phyloP scores from a whole-genome alignment of 257 asterid species.

The Solanum arcanum region DNA sequence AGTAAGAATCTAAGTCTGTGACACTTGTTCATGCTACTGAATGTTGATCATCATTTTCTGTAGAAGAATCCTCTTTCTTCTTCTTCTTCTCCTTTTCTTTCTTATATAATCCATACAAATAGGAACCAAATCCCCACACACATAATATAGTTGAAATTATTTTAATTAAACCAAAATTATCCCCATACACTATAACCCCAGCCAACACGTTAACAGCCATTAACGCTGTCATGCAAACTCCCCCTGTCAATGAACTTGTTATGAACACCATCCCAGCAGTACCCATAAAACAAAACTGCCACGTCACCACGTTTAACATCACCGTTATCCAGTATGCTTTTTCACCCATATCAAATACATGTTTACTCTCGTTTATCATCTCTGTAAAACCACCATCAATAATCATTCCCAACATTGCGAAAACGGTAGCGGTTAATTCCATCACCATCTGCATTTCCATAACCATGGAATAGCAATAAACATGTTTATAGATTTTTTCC shows the following conservation, averaged over 20 bases:
- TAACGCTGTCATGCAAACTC: conserved; percentile 70
- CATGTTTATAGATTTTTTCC: conserved; percentile 40
- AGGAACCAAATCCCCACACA: conserved; percentile 58
- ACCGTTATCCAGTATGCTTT: conserved; percentile 42
- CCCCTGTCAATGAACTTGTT: conserved; percentile 62
- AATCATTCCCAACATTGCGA: conserved; percentile 39
- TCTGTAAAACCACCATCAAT: conserved; percentile 28
- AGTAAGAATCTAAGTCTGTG: too few relatives aligned
- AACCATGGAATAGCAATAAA: conserved; percentile 60
- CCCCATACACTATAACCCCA: conserved; percentile 55
- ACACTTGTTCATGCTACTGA: conserved; percentile 1
- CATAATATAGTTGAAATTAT: conserved; percentile 47
- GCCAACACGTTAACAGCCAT: conserved; percentile 40
- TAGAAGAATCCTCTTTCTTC: background rate
- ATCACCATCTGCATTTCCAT: conserved; percentile 69
- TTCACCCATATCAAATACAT: conserved; percentile 36
- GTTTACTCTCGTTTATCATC: conserved; percentile 24
- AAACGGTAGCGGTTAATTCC: conserved; percentile 39
- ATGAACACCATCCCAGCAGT: conserved; percentile 74
- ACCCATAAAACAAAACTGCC: conserved; percentile 73
- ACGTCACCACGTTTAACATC: conserved; percentile 15
- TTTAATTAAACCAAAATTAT: conserved; percentile 39
- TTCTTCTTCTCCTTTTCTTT: background rate
- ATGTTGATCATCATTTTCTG: background rate
- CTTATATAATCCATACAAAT: conserved; percentile 42